Evolutionary conservation across 163 green algal species (phyloP), one percentile per base, ranked within the genome.

Genomic region (Coccomyxa subellipsoidea): DNA sequence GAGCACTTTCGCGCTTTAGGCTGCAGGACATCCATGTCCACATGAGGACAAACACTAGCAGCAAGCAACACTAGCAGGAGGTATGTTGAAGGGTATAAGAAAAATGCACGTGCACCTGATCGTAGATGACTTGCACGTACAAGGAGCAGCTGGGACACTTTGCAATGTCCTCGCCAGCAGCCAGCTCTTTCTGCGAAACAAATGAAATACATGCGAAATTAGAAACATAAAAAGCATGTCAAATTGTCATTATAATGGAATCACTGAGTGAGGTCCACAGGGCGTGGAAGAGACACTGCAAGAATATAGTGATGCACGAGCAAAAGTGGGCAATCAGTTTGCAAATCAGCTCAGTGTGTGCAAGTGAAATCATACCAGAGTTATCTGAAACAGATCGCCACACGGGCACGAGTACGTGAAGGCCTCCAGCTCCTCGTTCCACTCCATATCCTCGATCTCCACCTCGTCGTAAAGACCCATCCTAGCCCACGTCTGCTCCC

Each of bases 371-470:
- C 87, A 37, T 47, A 96, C 95, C 84, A 95, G 79, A 1, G 92
- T 96, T 75, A 99, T 99, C 82, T 98, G 95, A 77, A 99, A 99
- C 9, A 99, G 78, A 88, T 99, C 96, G 10, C 96, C 96, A 84
- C 96, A 99, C 10, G 96, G 96, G 79, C 96, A 99, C 32, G 87
- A 82, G 79, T 98, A 99, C 0, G 95, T 98, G 88, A 94, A 99
- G 0, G 92, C 95, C 66, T 95, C 80, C 72, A 98, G 86, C 35
- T 97, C 90, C 75, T 97, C 94, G 84, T 92, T 93, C 94, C 95
- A 99, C 6, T 94, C 89, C 96, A 99, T 99, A 83, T 99, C 96
- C 88, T 99, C 96, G 54, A 99, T 97, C 78, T 99, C 96, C 1
- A 99, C 89, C 80, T 98, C 95, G 77, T 98, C 95, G 82, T 98